Base-by-base conservation (phyloP, 495 filamentous ascomycete species). In the Podospora sp. region DNA sequence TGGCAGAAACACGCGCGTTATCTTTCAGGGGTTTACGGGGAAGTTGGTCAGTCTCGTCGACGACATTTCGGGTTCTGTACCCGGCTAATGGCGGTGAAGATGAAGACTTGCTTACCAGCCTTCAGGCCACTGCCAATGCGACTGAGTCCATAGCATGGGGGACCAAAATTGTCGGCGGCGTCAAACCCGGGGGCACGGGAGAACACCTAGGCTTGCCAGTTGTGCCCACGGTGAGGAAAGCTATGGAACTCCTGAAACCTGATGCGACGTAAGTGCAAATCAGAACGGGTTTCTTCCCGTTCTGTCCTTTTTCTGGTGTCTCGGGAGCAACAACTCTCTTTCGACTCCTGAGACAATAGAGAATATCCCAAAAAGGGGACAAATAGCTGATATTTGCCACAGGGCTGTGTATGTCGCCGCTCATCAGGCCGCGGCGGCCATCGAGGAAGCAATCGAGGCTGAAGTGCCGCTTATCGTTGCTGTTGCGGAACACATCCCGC, bases 21-120 rank as follows among this genome's bases (percentile, higher is more conserved):
- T 96, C 56, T 97, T 91, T 72, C 93, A 96, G 78, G 93, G 93
- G 0, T 96, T 96, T 76, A 96, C 93, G 26, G 93, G 93, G 83
- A 77, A 71, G 68, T 70, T 78, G 67, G 77, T 75, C 40, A 35
- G 71, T 64, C n/a, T 59, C 55, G 25, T 25, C 63, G 14, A 35
- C 50, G 7, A n/a, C 35, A 9, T 11, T 8, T 2, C 27, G 29
- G 72, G 92, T 33, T 33, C 29, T 3, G 29, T 33, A 33, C 29
- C 29, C 29, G 8, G 29, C 29, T 8, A 33, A 8, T 33, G 29
- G 29, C 29, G 4, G n/a, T n/a, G n/a, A n/a, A n/a, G n/a, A n/a
- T n/a, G n/a, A n/a, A n/a, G 29, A 33, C 14, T 59, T 59, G 25
- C 36, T 66, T 22, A 51, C 50, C 9, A n/a, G 53, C 16, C 11